Base-by-base conservation (phyloP, 2,329 filamentous ascomycete species). In the Periconia macrospinosa region DNA sequence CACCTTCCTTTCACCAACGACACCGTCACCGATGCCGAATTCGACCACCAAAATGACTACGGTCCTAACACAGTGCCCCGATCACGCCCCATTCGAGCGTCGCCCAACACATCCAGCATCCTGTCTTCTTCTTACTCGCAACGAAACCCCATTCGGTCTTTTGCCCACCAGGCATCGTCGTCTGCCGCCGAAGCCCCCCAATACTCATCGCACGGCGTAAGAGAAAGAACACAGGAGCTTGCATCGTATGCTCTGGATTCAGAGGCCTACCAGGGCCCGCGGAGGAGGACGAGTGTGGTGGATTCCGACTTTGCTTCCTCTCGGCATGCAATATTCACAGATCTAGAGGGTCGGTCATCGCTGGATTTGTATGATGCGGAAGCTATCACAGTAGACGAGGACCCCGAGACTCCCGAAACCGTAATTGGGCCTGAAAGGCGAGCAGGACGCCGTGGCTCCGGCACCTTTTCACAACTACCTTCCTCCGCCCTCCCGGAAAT, bases 201-300 rank as follows among this genome's bases (percentile, higher is more conserved):
- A 63, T 90, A 90, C 72, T 89, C 90, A 40, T 82, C 82, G 33
- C 85, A 87, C 54, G 89, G 86, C 60, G 88, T 96, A 41, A 88
- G 92, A 59, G 88, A 94, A 74, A 88, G 94, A 69, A 95, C 92
- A 2, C 90, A 91, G 48, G 91, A 96, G 74, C 81, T 96, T 52
- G 92, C 92, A 41, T 91, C 85, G 17, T 91, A 92, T 70, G 87
- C 91, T 47, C 82, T 96, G 66, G 72, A 68, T 42, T 60, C 71
- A 41, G 70, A 69, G 41, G 53, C 65, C 33, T 73, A 71, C 59
- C 68, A 69, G 48, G 61, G 61, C 56, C 61, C 61, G 5, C 59
- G 57, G 23, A 59, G 56, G 41, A 54, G 61, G 41, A 54, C 59
- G 49, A 69, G 68, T 60, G 65, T 62, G 47, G 60, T 56, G 14